These are phyloP conservation scores for Curvularia sp. DNA, from an alignment of 2,329 filamentous ascomycete species.

Conservation along the genomic window DNA sequence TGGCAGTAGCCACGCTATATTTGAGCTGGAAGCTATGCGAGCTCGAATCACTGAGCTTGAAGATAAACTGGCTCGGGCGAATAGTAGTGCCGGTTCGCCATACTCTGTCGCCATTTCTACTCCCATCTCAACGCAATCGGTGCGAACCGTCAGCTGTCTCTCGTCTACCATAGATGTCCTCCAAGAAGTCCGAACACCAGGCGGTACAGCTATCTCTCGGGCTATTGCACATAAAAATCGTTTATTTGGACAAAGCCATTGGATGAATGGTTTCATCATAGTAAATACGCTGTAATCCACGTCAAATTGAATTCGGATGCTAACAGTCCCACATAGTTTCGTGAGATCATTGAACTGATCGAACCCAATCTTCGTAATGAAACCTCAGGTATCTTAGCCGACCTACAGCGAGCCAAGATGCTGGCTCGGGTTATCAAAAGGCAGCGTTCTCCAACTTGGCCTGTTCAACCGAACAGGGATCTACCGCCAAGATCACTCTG, in stretches of 20 bases:
- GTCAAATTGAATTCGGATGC: neutral
- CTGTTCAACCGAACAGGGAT: slow-evolving; percentile 49
- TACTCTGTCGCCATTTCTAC: slow-evolving; percentile 9
- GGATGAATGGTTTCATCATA: slow-evolving; percentile 59
- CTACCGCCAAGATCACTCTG: slow-evolving; percentile 58
- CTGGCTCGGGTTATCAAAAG: slow-evolving; percentile 62
- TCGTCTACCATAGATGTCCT: slow-evolving; percentile 56
- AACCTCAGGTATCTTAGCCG: slow-evolving; percentile 44
- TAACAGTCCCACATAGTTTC: slow-evolving; percentile 42
- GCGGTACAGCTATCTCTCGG: slow-evolving; percentile 47
- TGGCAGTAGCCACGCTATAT: slow-evolving; percentile 23
- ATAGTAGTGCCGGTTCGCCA: slow-evolving; percentile 14
- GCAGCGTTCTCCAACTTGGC: slow-evolving; percentile 58
- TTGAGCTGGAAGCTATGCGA: slow-evolving; percentile 51
- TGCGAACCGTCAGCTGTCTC: slow-evolving; percentile 52
- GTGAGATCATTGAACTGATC: slow-evolving; percentile 55
- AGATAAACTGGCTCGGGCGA: slow-evolving; percentile 42
- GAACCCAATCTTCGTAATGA: slow-evolving; percentile 53
- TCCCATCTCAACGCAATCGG: slow-evolving; percentile 32
- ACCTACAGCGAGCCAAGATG: slow-evolving; percentile 60
- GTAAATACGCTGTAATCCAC: slow-evolving; percentile 45
- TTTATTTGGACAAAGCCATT: slow-evolving; percentile 65
- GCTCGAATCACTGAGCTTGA: slow-evolving; percentile 55
- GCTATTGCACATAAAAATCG: slow-evolving; percentile 63
- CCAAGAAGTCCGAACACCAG: slow-evolving; percentile 45